Conservation (phyloP, 805 yeast species). For the Myxozyma nipponensis region DNA sequence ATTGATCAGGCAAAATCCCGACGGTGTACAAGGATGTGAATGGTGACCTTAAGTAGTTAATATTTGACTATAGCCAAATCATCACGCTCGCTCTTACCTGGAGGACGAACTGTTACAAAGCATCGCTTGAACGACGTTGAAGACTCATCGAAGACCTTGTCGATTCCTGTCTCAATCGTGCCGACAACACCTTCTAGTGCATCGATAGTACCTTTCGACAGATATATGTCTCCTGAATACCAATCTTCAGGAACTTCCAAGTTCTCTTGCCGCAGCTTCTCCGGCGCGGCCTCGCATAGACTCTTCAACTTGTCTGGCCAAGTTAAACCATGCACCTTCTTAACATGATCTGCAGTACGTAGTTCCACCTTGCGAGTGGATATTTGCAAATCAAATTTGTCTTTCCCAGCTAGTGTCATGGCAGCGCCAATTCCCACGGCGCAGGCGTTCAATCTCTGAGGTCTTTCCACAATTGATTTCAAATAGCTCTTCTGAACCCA, state of each 20-base stretch:
- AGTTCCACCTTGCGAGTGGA: constrained; percentile 5
- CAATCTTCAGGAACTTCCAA: constrained; percentile 76
- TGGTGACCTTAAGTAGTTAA: constrained; percentile 87
- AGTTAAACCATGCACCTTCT: constrained; percentile 64
- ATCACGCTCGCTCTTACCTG: constrained; percentile 9
- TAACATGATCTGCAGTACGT: constrained; percentile 50
- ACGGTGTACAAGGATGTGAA: constrained; percentile 75
- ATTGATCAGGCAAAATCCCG: constrained; percentile 78
- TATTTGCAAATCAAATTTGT: constrained; percentile 30
- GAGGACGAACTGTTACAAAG: constrained; percentile 24
- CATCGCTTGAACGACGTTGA: constrained; percentile 29
- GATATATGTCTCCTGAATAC: constrained; percentile 80
- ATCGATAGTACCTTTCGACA: constrained; percentile 58
- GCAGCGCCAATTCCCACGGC: constrained; percentile 80
- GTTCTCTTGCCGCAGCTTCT: constrained; percentile 49
- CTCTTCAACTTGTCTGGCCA: constrained; percentile 63
- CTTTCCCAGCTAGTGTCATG: constrained; percentile 58
- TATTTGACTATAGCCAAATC: constrained; percentile 51
- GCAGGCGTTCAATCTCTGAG: constrained; percentile 71
- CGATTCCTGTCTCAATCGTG: constrained; percentile 68
- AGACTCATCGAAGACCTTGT: constrained; percentile 43
- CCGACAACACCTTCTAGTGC: constrained; percentile 78
- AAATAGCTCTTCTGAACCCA: constrained; percentile 71
- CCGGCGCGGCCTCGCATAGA: constrained; percentile 57
- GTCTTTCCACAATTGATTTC: constrained; percentile 73